A percentile compares a stretch with the other conserved stretches of the same genome.
Conservation (phyloP, 495 filamentous ascomycete genomes). For the Cladorrhinum samala region DNA sequence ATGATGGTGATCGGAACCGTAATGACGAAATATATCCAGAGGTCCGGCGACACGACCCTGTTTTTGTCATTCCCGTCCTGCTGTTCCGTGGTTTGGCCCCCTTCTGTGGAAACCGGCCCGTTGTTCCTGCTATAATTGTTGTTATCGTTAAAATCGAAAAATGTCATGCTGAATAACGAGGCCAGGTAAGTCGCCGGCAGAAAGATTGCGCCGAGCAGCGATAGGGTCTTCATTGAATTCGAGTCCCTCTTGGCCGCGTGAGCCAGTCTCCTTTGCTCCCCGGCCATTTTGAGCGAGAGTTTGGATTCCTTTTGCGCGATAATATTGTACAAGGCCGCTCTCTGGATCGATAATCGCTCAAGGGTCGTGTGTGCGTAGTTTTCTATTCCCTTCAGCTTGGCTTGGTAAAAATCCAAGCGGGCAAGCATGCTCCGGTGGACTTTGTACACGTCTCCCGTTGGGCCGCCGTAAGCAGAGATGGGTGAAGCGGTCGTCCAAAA, state of each 20-base stretch:
- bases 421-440: conserved; percentile 40
- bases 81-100: not conserved
- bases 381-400: conserved; percentile 51
- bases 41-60: conserved; percentile 30
- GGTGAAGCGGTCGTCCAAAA: conserved; percentile 28
- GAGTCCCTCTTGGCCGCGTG: conserved; percentile 52
- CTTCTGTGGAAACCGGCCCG: not conserved
- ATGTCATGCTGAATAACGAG: conserved; percentile 51
- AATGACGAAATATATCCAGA: conserved; percentile 53
- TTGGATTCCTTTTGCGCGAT: conserved; percentile 53
- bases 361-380: conserved; percentile 51
- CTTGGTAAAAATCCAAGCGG: conserved; percentile 48
- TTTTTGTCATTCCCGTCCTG: conserved; percentile 3
- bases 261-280: conserved; percentile 48
- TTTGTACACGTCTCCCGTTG: conserved; percentile 23
- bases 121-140: not conserved
- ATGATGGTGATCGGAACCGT: conserved; percentile 43
- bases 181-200: conserved; percentile 49
- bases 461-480: conserved; percentile 16
- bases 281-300: conserved; percentile 51
- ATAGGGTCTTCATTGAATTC: conserved; percentile 51
- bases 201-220: conserved; percentile 51
- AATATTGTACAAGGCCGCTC: conserved; percentile 52
- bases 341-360: conserved; percentile 46
- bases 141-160: conserved; percentile 43